Evolutionary conservation across 1,284 basidiomycete species (phyloP), one percentile per base, ranked within the genome.

Genomic region (Ganoderma sinense): DNA sequence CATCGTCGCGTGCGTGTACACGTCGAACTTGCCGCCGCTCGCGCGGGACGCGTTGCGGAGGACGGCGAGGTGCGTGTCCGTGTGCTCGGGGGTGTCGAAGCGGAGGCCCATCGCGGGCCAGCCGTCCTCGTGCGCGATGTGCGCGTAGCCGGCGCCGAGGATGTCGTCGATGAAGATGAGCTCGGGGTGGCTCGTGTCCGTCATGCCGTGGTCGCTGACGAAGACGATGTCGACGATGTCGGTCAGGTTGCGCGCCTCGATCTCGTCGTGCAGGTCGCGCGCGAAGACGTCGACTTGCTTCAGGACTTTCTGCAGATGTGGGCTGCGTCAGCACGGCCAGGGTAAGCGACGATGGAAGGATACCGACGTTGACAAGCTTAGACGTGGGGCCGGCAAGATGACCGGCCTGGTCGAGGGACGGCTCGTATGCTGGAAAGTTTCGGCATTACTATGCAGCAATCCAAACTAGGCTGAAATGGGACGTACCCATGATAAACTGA

Each of bases 131-230:
- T 93, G 91, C 69, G 89, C 87, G 70, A 94, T 91, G 60, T 82
- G 83, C 26, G 79, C 79, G 70, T 89, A 85, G 2, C 90, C 91
- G 1, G 93, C 89, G 0, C 93, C 94, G n/a, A 97, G 83, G 68
- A 96, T 88, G 69, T 94, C 91, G 78, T 98, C 96, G 64, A 98
- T 84, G 79, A 92, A 96, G 45, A 97, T 83, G 65, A 91, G 84
- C 62, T 92, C 87, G 0, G 91, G 89, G 73, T 94, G 87, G 71
- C 89, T 91, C 10, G 95, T 97, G 74, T 92, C 91, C 0, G 91
- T 92, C 96, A 98, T 97, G 4, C 96, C 97, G 78, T 98, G 96
- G 80, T 98, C 97, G 69, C 92, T 94, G 64, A 98, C 94, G 75
- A 97, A 95, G 33, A 97, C 86, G 36, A 98, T 85, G 78, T 98